Base-by-base conservation (phyloP, 495 filamentous ascomycete genomes). In the Annulohypoxylon stygium region DNA sequence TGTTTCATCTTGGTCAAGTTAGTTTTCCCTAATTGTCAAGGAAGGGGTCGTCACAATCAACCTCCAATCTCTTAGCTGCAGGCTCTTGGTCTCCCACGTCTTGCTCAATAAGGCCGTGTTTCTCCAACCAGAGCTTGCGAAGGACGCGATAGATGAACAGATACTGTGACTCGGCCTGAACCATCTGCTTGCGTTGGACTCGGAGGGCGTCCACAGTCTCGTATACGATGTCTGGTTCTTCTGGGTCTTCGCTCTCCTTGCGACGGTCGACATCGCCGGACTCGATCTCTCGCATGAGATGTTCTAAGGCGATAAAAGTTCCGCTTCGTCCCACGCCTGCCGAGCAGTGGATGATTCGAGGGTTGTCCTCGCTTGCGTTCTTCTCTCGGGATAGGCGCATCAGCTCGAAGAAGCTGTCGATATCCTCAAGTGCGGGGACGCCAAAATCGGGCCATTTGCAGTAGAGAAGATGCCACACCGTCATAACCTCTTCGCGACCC, bases 161-260 rank as follows among this genome's bases (percentile, higher is more conserved):
- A 76, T 93, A 93, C 81, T 99, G 97, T 72, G 86, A 80, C 76
- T 95, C 92, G 33, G 91, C 91, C 81, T 98, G 96, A 3, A 99
- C 97, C 97, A 98, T 99, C 79, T 91, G 93, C 88, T 93, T 93
- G 41, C 97, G 86, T 83, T 99, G 97, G 80, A 95, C 88, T 30
- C 97, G 88, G 75, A 99, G 86, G 74, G 84, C 82, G 70, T 97
- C 90, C 51, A 99, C 97, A 6, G 90, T 89, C 14, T 92, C 86
- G 70, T 91, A 93, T 12, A 89, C 77, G 34, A 83, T 78, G 59
- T 90, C 87, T 20, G 79, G 78, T 11, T 77, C 76, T n/a, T 78
- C 75, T 14, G 23, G 43, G 6, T 67, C 71, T 43, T 41, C 30
- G 10, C 45, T 51, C 68, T 76, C 36, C 43, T 81, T 77, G 61